phyloP scores from a whole-genome alignment of 108 stramenopile genomes.

The Cyclotella distinguenda region DNA sequence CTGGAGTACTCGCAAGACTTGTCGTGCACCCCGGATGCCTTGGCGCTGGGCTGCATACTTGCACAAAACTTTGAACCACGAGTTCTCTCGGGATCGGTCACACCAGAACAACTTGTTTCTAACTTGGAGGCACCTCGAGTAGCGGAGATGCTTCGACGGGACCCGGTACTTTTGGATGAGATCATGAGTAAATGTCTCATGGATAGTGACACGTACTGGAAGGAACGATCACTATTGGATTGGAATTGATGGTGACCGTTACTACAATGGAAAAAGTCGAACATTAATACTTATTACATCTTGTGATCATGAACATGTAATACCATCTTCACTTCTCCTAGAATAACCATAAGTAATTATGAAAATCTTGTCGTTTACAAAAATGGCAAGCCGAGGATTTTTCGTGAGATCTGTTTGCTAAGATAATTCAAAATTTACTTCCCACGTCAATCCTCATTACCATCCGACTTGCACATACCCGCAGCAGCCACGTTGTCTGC shows the following conservation, averaged over 20 bases:
- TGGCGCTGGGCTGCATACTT: constrained; percentile 68
- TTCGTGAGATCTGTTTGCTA: background rate
- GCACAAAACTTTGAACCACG: constrained; percentile 74
- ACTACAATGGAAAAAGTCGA: background rate
- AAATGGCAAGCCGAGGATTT: too few species aligned
- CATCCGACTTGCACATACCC: background rate
- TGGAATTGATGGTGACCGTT: constrained; percentile 56
- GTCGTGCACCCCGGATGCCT: constrained; percentile 56
- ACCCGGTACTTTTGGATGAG: constrained; percentile 39
- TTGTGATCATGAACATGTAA: too few species aligned
- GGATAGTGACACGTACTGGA: constrained; percentile 69
- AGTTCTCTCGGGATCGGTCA: constrained; percentile 72
- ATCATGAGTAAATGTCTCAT: constrained; percentile 54
- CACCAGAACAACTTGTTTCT: constrained; percentile 62
- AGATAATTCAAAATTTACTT: background rate
- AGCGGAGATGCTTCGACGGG: constrained; percentile 39
- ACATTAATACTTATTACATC: too few species aligned
- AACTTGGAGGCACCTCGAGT: constrained; percentile 53
- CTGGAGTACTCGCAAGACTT: constrained; percentile 41
- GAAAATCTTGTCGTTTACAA: too few species aligned
- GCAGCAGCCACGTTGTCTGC: constrained; percentile 43
- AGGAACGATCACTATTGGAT: constrained; percentile 52
- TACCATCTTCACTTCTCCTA: too few species aligned
- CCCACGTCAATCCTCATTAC: background rate
- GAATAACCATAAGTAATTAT: too few species aligned